Conservation (phyloP, 2,329 filamentous ascomycete genomes). For the Talaromyces rugulosus region DNA sequence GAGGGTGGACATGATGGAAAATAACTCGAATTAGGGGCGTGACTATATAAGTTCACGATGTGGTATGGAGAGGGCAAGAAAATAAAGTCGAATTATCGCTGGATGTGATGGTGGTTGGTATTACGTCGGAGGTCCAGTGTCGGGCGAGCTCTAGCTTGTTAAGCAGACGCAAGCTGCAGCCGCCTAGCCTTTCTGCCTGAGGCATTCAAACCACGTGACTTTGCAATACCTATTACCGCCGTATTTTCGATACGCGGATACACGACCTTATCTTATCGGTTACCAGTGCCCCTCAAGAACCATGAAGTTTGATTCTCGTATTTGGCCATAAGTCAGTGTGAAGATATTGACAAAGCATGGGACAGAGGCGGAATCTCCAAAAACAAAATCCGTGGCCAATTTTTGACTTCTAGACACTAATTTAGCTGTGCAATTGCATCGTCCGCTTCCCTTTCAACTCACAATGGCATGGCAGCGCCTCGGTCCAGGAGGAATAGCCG, state of each 20-base stretch:
- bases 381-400: background rate
- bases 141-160: background rate
- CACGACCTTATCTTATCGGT: background rate
- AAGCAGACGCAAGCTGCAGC: background rate
- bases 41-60: background rate
- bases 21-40: background rate
- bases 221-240: background rate
- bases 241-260: background rate
- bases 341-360: background rate
- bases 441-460: background rate
- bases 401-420: background rate
- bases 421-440: background rate
- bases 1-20: conserved; percentile 71
- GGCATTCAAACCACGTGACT: background rate
- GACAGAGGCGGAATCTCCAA: background rate
- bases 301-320: background rate
- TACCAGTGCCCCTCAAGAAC: background rate
- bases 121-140: background rate
- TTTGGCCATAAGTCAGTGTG: background rate
- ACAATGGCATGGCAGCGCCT: background rate
- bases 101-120: background rate
- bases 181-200: conserved; percentile 1
- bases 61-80: background rate
- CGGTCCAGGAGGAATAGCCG: background rate
- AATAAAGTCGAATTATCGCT: background rate